Evolutionary conservation across 2,329 filamentous ascomycete genomes (phyloP).

Genomic region (Talaromyces sp.): DNA sequence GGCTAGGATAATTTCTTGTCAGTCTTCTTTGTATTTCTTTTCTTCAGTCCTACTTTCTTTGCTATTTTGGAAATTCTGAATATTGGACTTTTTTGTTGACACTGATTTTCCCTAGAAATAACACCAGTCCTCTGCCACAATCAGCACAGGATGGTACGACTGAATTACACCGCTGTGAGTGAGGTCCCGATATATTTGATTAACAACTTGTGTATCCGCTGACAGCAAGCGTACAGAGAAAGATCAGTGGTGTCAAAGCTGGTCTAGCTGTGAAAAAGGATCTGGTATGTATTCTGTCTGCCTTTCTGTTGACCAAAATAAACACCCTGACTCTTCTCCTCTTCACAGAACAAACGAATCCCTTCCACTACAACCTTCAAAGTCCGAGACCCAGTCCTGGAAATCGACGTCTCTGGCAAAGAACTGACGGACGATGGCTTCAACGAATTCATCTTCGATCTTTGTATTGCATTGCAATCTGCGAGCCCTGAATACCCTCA

Average conservation of each 20-base stretch:
- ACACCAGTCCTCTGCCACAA: background rate
- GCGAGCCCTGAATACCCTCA: slow-evolving; percentile 26
- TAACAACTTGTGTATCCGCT: background rate
- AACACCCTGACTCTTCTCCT: background rate
- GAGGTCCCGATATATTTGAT: background rate
- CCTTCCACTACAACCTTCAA: slow-evolving; percentile 22
- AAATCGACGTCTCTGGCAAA: slow-evolving; percentile 45
- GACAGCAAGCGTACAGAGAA: slow-evolving; percentile 31
- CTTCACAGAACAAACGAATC: slow-evolving; percentile 31
- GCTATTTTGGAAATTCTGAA: background rate
- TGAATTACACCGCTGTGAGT: slow-evolving; percentile 39
- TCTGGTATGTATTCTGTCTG: slow-evolving; percentile 27
- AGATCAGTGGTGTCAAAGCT: slow-evolving; percentile 42
- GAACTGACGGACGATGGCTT: slow-evolving; percentile 45
- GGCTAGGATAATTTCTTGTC: background rate
- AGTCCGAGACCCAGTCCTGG: slow-evolving; percentile 33
- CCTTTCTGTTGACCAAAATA: background rate
- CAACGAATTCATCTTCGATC: slow-evolving; percentile 37
- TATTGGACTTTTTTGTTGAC: background rate
- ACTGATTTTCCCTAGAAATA: background rate
- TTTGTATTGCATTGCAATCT: slow-evolving; percentile 36
- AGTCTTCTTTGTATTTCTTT: background rate
- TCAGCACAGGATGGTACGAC: slow-evolving; percentile 30
- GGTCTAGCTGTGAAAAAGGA: slow-evolving; percentile 44
- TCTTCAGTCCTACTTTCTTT: background rate